A percentile compares a stretch with the other conserved stretches of the same genome.
Conservation (phyloP, 176 grass and related monocot species). For the Thalia dealbata region DNA sequence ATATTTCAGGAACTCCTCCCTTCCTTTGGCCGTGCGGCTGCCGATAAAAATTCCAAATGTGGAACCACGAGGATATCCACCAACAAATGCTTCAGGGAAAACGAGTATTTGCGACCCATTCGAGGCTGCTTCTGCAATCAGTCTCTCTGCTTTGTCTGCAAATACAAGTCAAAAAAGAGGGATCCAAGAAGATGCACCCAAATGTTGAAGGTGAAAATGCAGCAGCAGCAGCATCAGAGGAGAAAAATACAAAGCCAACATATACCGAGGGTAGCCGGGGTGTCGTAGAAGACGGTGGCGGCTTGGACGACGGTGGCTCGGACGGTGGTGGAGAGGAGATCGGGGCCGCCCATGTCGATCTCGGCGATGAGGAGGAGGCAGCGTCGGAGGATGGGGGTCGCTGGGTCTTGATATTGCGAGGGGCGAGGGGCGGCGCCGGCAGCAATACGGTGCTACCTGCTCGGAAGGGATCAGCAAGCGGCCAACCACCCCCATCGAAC, state of each 20-base stretch:
- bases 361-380: conserved; percentile 48
- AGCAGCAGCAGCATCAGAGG: not conserved
- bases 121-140: conserved; percentile 67
- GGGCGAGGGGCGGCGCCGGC: not conserved
- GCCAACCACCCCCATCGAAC: too few relatives aligned
- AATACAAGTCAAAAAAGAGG: not conserved
- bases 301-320: conserved; percentile 90
- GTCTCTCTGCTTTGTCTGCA: conserved; percentile 75
- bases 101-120: conserved; percentile 74
- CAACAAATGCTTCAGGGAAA: conserved; percentile 89
- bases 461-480: too few relatives aligned
- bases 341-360: conserved; percentile 68
- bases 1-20: conserved; percentile 84
- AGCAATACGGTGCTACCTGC: too few relatives aligned
- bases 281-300: conserved; percentile 85
- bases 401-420: conserved; percentile 24
- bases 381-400: conserved; percentile 33
- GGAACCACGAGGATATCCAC: conserved; percentile 78
- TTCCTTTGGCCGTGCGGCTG: conserved; percentile 58
- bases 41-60: conserved; percentile 74
- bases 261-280: conserved; percentile 59
- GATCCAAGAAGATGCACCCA: conserved; percentile 5
- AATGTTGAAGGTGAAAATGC: not conserved
- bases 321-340: conserved; percentile 40
- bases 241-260: too few relatives aligned